Evolutionary conservation across 2,329 filamentous ascomycete species (phyloP).

Genomic region (Neofusicoccum ribis): DNA sequence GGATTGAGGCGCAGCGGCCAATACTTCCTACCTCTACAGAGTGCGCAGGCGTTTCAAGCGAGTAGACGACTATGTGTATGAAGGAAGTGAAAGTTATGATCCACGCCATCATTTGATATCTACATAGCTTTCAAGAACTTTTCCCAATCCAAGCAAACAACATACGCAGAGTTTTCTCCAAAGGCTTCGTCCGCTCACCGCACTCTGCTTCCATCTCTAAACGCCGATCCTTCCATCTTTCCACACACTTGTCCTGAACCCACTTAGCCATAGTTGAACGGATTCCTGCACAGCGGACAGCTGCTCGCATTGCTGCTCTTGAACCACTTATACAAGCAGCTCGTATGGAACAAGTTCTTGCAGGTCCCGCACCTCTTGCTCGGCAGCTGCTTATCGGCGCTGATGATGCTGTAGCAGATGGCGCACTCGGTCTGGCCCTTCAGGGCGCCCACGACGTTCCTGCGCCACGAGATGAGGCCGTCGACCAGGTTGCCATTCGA

Average conservation of each 20-base stretch:
- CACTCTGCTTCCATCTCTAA: too few species aligned
- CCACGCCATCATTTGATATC: too few species aligned
- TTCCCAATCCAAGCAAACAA: too few species aligned
- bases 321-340: slow-evolving; percentile 96
- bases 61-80: too few species aligned
- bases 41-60: too few species aligned
- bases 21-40: too few species aligned
- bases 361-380: slow-evolving; percentile 91
- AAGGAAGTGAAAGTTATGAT: too few species aligned
- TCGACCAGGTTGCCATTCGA: slow-evolving; percentile 87
- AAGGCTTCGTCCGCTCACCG: too few species aligned
- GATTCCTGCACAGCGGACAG: slow-evolving; percentile 89
- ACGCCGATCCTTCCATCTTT: too few species aligned
- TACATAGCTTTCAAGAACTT: too few species aligned
- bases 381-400: slow-evolving; percentile 82
- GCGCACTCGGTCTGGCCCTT: slow-evolving; percentile 95
- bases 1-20: too few species aligned
- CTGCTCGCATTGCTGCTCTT: slow-evolving; percentile 87
- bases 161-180: too few species aligned
- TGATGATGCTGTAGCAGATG: slow-evolving; percentile 95
- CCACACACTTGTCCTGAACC: background rate
- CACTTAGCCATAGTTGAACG: slow-evolving; percentile 65
- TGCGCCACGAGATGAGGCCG: slow-evolving; percentile 79
- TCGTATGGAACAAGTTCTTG: slow-evolving; percentile 88
- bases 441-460: slow-evolving; percentile 82